Evolutionary conservation across 371 early-diverging fungal species (phyloP).

Genomic region (Apophysomyces trapeziformis): DNA sequence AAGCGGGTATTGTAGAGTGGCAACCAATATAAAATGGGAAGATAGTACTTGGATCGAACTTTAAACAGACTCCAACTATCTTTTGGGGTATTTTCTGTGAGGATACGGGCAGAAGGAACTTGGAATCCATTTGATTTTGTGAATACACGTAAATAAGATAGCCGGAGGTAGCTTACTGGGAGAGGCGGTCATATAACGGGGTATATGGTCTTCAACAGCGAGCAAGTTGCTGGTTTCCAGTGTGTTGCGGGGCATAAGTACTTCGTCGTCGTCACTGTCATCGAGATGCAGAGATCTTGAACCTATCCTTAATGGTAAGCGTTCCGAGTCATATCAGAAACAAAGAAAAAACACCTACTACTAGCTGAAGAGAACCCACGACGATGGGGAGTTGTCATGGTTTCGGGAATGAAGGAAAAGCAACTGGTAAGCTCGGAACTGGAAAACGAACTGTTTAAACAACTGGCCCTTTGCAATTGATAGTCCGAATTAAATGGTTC

Average conservation of each 20-base stretch:
- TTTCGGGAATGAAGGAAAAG: neutral
- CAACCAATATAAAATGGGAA: slow-evolving; percentile 89
- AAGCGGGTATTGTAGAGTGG: slow-evolving; percentile 70
- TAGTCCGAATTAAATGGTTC: neutral
- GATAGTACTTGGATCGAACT: slow-evolving; percentile 81
- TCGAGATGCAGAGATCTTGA: slow-evolving; percentile 26
- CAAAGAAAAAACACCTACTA: neutral
- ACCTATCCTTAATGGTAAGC: slow-evolving; percentile 6
- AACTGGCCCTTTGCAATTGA: neutral
- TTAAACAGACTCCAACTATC: slow-evolving; percentile 48
- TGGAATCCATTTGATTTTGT: neutral
- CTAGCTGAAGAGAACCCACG: neutral
- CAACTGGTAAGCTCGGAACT: slow-evolving; percentile 5
- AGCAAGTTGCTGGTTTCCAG: slow-evolving; percentile 9
- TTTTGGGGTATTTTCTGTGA: slow-evolving; percentile 18
- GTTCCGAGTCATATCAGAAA: neutral
- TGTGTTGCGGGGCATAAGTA: neutral
- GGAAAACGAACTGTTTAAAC: neutral
- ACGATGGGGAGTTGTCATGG: neutral
- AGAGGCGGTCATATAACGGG: slow-evolving; percentile 29
- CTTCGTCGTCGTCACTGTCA: slow-evolving; percentile 24
- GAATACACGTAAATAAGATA: neutral
- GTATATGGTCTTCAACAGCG: slow-evolving; percentile 19
- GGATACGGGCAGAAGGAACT: slow-evolving; percentile 6
- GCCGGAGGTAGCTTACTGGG: slow-evolving; percentile 14